phyloP scores from a whole-genome alignment of 805 yeast species.

The Myxozyma geophila region DNA sequence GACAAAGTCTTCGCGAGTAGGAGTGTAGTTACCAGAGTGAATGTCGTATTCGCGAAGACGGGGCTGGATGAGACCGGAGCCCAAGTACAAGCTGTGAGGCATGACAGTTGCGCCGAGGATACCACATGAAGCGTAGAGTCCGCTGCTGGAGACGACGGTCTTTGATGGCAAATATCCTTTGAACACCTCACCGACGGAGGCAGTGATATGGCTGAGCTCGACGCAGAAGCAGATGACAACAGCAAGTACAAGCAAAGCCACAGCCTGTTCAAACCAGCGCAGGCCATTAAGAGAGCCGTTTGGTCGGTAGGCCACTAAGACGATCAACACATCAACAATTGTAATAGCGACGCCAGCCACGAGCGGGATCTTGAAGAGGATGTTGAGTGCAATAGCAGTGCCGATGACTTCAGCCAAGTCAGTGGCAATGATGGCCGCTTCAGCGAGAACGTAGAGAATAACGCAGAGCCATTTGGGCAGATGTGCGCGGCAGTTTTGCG shows the following conservation, averaged over 20 bases:
- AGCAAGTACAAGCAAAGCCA: slow-evolving; percentile 72
- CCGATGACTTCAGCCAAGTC: slow-evolving; percentile 98
- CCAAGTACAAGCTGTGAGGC: slow-evolving; percentile 91
- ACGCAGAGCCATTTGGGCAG: slow-evolving; percentile 58
- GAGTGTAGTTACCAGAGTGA: slow-evolving; percentile 61
- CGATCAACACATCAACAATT: slow-evolving; percentile 81
- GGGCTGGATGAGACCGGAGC: slow-evolving; percentile 87
- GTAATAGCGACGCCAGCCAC: slow-evolving; percentile 84
- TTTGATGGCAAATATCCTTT: slow-evolving; percentile 66
- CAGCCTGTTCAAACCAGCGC: slow-evolving; percentile 79
- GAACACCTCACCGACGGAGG: slow-evolving; percentile 59
- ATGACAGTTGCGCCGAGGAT: slow-evolving; percentile 92
- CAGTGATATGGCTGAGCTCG: slow-evolving; percentile 72
- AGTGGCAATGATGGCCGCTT: slow-evolving; percentile 91
- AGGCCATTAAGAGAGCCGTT: slow-evolving; percentile 78
- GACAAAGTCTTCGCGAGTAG: slow-evolving; percentile 41
- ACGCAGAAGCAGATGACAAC: slow-evolving; percentile 86
- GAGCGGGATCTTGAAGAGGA: slow-evolving; percentile 77
- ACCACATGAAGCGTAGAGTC: slow-evolving; percentile 79
- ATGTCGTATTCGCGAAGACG: slow-evolving; percentile 78
- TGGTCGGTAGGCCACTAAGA: slow-evolving; percentile 85
- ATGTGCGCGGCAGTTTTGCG: slow-evolving; percentile 80
- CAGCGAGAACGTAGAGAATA: slow-evolving; percentile 75
- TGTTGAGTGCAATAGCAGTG: slow-evolving; percentile 91
- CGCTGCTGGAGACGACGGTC: slow-evolving; percentile 60